Percentiles rank a stretch among this genome's conserved stretches.
phyloP scores from a whole-genome alignment of 805 yeast genomes.

The Dipodascus albidus region DNA sequence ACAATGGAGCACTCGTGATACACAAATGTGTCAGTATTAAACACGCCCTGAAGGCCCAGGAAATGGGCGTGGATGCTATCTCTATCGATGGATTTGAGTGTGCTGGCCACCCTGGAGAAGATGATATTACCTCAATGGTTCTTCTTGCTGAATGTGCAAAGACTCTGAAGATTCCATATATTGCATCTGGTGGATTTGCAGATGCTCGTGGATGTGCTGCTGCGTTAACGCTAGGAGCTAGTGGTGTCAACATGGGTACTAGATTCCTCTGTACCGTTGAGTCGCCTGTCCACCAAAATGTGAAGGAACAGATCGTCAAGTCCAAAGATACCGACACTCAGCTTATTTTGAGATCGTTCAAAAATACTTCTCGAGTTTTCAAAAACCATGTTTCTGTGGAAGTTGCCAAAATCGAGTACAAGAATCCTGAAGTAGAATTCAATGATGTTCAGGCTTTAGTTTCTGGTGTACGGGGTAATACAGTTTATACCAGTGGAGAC shows the following conservation, averaged over 20 bases:
- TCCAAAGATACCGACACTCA: slow-evolving; percentile 21
- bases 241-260: slow-evolving; percentile 24
- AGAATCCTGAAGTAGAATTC: slow-evolving; percentile 16
- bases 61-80: slow-evolving; percentile 23
- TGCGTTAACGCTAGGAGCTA: slow-evolving; percentile 24
- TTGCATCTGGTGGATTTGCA: slow-evolving; percentile 25
- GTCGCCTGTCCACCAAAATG: slow-evolving; percentile 20
- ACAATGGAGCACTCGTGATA: slow-evolving; percentile 15
- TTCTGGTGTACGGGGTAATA: slow-evolving; percentile 21
- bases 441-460: slow-evolving; percentile 18
- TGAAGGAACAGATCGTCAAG: slow-evolving; percentile 15
- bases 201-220: slow-evolving; percentile 25
- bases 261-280: slow-evolving; percentile 24
- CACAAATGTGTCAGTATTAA: slow-evolving; percentile 23
- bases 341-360: slow-evolving; percentile 19
- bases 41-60: slow-evolving; percentile 24
- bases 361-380: slow-evolving; percentile 22
- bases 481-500: slow-evolving; percentile 22
- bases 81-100: slow-evolving; percentile 26
- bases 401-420: slow-evolving; percentile 18
- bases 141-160: slow-evolving; percentile 20
- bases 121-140: slow-evolving; percentile 20
- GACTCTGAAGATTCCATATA: slow-evolving; percentile 20
- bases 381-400: slow-evolving; percentile 19
- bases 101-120: slow-evolving; percentile 29